phyloP scores from a whole-genome alignment of 441 rosid species.

The Viola pubescens region DNA sequence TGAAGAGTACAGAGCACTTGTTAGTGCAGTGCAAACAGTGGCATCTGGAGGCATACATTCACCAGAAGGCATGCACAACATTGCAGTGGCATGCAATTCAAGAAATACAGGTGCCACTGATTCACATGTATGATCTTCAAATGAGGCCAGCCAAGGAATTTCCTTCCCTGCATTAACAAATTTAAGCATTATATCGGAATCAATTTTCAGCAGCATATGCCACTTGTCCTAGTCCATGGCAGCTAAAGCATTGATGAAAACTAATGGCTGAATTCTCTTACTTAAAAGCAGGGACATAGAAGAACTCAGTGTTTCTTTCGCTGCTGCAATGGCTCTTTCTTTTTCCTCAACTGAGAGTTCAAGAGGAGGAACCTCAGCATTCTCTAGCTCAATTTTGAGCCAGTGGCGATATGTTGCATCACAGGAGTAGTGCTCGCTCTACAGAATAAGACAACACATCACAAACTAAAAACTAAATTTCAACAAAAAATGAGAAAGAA shows the following conservation, averaged over 20 bases:
- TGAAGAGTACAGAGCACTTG: slow-evolving; percentile 89
- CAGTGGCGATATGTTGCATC: slow-evolving; percentile 95
- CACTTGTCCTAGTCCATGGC: no score
- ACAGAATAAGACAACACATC: slow-evolving; percentile 17
- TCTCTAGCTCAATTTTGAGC: slow-evolving; percentile 78
- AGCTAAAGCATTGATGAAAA: slow-evolving; percentile 3
- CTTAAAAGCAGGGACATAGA: slow-evolving; percentile 61
- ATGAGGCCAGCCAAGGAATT: slow-evolving; percentile 63
- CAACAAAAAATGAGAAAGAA: slow-evolving; percentile 3
- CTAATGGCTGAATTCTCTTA: slow-evolving; percentile 30
- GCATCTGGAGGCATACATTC: slow-evolving; percentile 92
- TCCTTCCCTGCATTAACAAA: slow-evolving; percentile 47
- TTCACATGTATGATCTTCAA: slow-evolving; percentile 48
- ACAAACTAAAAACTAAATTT: slow-evolving; percentile 8
- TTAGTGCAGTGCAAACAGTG: slow-evolving; percentile 68
- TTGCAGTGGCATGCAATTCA: slow-evolving; percentile 85
- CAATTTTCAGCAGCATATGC: background rate
- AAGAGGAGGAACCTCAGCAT: slow-evolving; percentile 53
- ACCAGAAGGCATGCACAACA: slow-evolving; percentile 93
- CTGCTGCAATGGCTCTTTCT: slow-evolving; percentile 54
- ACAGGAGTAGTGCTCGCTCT: slow-evolving; percentile 93
- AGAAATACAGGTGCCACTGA: slow-evolving; percentile 52
- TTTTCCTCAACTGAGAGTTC: slow-evolving; percentile 80
- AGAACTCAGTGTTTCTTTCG: slow-evolving; percentile 57
- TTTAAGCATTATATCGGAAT: slow-evolving; percentile 4